Conservation (phyloP, 331 rosid species). For the Erythrophleum ivorense region DNA sequence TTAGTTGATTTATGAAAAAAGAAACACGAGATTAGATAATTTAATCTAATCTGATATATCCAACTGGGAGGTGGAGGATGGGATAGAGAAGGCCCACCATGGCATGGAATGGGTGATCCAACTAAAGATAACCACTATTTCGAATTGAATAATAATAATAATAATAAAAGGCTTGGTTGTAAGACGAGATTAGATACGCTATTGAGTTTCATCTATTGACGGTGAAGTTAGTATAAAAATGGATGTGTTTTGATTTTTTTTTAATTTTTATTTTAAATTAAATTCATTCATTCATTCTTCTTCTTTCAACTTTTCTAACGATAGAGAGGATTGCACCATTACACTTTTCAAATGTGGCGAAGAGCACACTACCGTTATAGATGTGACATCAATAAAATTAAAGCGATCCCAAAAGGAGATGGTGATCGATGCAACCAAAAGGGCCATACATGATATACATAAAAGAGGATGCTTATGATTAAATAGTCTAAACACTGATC, state of each 20-base stretch:
- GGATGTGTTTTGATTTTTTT: too few species aligned
- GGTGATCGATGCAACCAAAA: neutral
- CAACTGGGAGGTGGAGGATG: neutral
- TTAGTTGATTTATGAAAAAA: too few species aligned
- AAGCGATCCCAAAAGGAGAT: conserved; percentile 12
- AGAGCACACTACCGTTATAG: neutral
- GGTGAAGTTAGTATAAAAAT: too few species aligned
- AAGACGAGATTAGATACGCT: neutral
- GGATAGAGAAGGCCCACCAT: neutral
- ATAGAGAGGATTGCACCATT: neutral
- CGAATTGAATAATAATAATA: neutral
- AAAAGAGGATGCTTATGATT: neutral
- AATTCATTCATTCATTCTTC: too few species aligned
- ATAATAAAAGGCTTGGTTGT: conserved; percentile 28
- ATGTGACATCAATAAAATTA: neutral
- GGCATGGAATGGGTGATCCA: neutral
- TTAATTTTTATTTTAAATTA: too few species aligned
- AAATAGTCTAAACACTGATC: neutral
- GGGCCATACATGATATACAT: neutral
- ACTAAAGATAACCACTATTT: neutral
- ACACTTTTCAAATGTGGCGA: neutral
- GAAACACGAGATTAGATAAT: too few species aligned
- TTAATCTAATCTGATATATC: too few species aligned
- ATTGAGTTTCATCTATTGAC: too few species aligned
- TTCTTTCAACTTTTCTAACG: too few species aligned